A percentile compares a stretch with the other conserved stretches of the same genome.
Conservation (phyloP, 768 basidiomycete genomes). For the Collybiopsis luxurians region DNA sequence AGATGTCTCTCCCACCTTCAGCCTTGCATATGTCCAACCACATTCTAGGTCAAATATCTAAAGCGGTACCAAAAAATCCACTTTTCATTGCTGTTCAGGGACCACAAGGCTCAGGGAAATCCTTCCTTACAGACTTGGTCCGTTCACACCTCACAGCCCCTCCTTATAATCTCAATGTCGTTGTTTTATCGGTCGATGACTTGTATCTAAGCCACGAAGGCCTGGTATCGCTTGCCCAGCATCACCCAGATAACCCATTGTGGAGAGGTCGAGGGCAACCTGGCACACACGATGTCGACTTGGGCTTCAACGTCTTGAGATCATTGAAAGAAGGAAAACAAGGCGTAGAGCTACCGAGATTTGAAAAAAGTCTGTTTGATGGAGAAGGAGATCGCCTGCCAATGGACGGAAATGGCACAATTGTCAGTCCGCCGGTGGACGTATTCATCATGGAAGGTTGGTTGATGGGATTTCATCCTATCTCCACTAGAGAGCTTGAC, state of each 20-base stretch:
- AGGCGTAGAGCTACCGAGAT: constrained; percentile 64
- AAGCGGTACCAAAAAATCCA: constrained; percentile 36
- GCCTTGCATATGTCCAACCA: constrained; percentile 37
- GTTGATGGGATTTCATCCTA: constrained; percentile 86
- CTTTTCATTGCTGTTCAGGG: constrained; percentile 89
- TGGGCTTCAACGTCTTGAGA: constrained; percentile 55
- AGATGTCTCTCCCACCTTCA: constrained; percentile 26
- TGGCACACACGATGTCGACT: constrained; percentile 82
- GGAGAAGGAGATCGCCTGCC: constrained; percentile 84
- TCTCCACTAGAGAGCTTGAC: constrained; percentile 48
- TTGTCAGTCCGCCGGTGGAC: constrained; percentile 51
- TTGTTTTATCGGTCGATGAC: constrained; percentile 77
- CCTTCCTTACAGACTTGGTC: constrained; percentile 67
- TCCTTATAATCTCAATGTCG: constrained; percentile 53
- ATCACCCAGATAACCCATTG: constrained; percentile 59
- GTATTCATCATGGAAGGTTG: constrained; percentile 94
- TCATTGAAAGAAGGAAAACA: constrained; percentile 46
- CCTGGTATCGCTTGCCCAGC: constrained; percentile 51
- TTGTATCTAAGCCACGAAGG: constrained; percentile 76
- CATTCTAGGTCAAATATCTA: constrained; percentile 30
- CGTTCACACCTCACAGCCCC: constrained; percentile 36
- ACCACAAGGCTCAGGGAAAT: constrained; percentile 94
- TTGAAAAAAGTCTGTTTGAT: constrained; percentile 79
- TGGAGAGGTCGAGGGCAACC: constrained; percentile 87
- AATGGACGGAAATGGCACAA: constrained; percentile 34